Base-by-base conservation (phyloP, 2,329 filamentous ascomycete species). In the Exophiala calicioides region DNA sequence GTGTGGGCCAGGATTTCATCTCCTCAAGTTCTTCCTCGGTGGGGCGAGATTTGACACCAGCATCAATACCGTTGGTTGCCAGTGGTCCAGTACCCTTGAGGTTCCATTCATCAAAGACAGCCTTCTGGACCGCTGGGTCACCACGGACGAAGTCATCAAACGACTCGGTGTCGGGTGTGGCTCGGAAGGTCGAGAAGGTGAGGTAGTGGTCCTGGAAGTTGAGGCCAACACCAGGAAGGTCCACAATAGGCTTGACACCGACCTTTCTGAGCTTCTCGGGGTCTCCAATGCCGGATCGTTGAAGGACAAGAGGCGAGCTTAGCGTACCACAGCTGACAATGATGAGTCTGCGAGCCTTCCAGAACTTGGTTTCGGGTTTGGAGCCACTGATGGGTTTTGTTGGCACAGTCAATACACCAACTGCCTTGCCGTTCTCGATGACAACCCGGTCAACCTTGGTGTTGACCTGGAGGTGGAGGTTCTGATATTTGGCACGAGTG, bases 121-220 rank as follows among this genome's bases (percentile, higher is more conserved):
- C 77, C 68, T 88, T 85, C 65, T 91, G 86, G 0, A 82, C 76
- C 46, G 84, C 80, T 0, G 85, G 84, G 26, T 85, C 84, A 30
- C 87, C 87, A 37, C 86, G 80, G 6, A 84, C 76, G 62, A 90
- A 90, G 64, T 90, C 86, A 59, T 90, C 87, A 55, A 91, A 91
- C 8, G 81, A 85, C 62, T 91, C 87, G 0, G 81, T 81, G 4
- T 84, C 80, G 4, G 85, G 85, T 70, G 87, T 88, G 13, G 85
- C 85, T 9, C 86, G 78, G 65, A 79, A 89, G 2, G 79, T 76
- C 0, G 84, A 78, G 64, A 88, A 88, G 2, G 82, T 85, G 29
- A 88, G 73, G 63, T 86, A 86, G 62, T 87, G 84, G 63, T 87
- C 84, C 64, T 88, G 85, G 77, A 88, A 88, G 70, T 88, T 88